These are phyloP conservation scores for Stromatinia cepivora DNA, from an alignment of 2,329 filamentous ascomycete genomes.

Conservation along the genomic window DNA sequence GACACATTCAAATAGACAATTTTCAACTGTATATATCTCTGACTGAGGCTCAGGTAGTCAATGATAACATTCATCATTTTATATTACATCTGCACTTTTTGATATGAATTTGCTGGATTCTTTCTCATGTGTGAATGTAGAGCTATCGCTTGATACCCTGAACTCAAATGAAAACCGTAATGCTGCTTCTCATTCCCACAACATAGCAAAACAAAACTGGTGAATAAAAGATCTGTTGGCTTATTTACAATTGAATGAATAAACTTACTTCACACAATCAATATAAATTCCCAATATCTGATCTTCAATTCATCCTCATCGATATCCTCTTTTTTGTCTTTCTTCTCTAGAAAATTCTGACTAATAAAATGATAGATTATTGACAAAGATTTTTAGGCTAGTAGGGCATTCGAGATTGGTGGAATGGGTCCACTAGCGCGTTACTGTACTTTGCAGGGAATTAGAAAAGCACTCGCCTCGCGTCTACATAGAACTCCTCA, in stretches of 20 bases:
- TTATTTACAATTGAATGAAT: background rate
- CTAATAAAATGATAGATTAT: background rate
- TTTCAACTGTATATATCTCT: too few species aligned
- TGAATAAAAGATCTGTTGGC: background rate
- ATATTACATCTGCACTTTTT: background rate
- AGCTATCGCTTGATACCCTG: slow-evolving; percentile 5
- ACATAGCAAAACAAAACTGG: background rate
- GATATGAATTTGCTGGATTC: background rate
- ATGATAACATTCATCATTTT: background rate
- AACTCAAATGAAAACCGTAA: background rate
- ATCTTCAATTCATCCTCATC: background rate
- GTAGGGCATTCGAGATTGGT: background rate
- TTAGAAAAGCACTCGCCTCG: background rate
- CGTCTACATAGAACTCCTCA: background rate
- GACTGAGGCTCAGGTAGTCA: background rate
- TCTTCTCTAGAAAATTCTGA: background rate
- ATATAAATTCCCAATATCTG: background rate
- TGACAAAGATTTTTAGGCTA: background rate
- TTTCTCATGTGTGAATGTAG: background rate
- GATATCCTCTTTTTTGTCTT: background rate
- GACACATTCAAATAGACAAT: background rate
- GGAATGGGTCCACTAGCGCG: slow-evolving; percentile 15
- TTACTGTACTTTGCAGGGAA: background rate
- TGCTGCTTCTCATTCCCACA: background rate
- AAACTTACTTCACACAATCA: background rate